Base-by-base conservation (phyloP, 2,329 filamentous ascomycete genomes). In the Tetracladium maxilliforme region DNA sequence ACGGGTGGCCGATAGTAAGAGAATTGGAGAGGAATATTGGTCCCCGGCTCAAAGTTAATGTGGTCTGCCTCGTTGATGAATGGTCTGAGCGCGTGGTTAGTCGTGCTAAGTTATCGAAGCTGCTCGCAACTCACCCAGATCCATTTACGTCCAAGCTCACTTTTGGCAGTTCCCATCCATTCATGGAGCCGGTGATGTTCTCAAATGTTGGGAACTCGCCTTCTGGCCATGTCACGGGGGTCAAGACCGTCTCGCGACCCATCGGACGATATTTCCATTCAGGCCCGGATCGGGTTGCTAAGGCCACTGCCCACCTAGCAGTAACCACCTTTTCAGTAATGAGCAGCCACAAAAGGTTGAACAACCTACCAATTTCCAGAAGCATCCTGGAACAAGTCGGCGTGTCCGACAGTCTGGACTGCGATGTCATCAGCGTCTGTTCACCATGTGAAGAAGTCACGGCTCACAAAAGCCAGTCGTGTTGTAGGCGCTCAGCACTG, bases 11-110 rank as follows among this genome's bases (percentile, higher is more conserved):
- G 53, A 52, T 65, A 70, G 48, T 66, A 53, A 2, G 64, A 54
- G 33, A 73, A 64, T 35, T 72, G 61, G 1, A 49, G 47, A 4
- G 67, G 66, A 1, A 72, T 41, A n/a, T n/a, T n/a, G n/a, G n/a
- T n/a, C 0, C 48, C 48, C 1, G 54, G 48, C 6, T 43, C 33
- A 37, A 71, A 70, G 14, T 56, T 49, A 22, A 63, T 43, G 7
- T 39, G 32, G 33, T 69, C 63, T 3, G 49, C 47, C 8, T 49
- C 49, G 6, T 43, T 38, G 28, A 53, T 54, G 33, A 47, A 55
- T 6, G 57, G 54, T 14, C n/a, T n/a, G n/a, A n/a, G n/a, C n/a
- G n/a, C n/a, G n/a, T n/a, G n/a, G n/a, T n/a, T n/a, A n/a, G n/a
- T n/a, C n/a, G n/a, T n/a, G n/a, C n/a, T n/a, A n/a, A n/a, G n/a